Conservation (phyloP, 805 yeast species). For the Priceomyces castillae region DNA sequence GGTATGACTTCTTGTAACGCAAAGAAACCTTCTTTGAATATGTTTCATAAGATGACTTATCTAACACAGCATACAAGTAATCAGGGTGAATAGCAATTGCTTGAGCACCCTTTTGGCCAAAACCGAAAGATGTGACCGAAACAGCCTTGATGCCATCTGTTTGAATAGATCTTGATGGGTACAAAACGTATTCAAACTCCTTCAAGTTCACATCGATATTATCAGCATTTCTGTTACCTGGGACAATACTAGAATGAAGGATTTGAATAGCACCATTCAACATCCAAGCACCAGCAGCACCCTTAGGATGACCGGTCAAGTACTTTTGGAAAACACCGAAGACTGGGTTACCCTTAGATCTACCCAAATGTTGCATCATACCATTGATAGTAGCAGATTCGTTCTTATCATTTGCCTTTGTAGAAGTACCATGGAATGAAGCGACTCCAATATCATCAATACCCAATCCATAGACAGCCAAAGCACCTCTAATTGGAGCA, state of each 20-base stretch:
- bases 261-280: conserved; percentile 96
- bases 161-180: conserved; percentile 89
- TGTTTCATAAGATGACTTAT: conserved; percentile 63
- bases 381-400: conserved; percentile 87
- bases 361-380: conserved; percentile 94
- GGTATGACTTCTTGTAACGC: conserved; percentile 87
- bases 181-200: conserved; percentile 83
- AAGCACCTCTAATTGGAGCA: conserved; percentile 95
- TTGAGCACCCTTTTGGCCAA: conserved; percentile 99
- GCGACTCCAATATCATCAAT: conserved; percentile 95
- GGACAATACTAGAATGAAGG: conserved; percentile 87
- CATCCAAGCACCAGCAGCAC: conserved; percentile 99
- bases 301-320: conserved; percentile 99
- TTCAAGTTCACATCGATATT: conserved; percentile 83
- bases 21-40: conserved; percentile 69
- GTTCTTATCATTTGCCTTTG: conserved; percentile 97
- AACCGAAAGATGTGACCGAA: conserved; percentile 95
- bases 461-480: conserved; percentile 89
- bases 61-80: conserved; percentile 83
- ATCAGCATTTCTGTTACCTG: conserved; percentile 99
- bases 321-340: conserved; percentile 98
- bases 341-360: conserved; percentile 97
- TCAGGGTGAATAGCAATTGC: conserved; percentile 91
- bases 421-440: conserved; percentile 99
- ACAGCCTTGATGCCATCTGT: conserved; percentile 98